Percentiles rank a stretch among this genome's conserved stretches.
These are phyloP conservation scores for Croton setiger DNA, from an alignment of 441 rosid species.

Conservation along the genomic window DNA sequence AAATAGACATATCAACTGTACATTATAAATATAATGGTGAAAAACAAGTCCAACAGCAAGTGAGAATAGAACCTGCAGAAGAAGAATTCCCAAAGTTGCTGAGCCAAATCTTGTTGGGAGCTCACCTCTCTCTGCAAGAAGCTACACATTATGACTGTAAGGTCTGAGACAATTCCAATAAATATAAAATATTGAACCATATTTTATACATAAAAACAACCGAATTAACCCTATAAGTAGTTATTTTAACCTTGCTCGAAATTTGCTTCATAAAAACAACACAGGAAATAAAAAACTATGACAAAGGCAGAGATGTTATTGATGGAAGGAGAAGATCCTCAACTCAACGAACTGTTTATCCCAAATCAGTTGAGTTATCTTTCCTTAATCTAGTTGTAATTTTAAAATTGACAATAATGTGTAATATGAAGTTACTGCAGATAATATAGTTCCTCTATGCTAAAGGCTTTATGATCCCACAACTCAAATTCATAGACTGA, in stretches of 20 bases:
- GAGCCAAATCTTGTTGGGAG: constrained; percentile 98
- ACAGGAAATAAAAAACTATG: constrained; percentile 5
- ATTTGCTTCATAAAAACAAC: not conserved
- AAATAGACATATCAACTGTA: not conserved
- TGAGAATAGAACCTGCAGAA: constrained; percentile 65
- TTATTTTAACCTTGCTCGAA: not conserved
- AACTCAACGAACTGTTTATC: not conserved
- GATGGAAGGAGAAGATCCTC: not conserved
- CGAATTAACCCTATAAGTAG: not conserved
- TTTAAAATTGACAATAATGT: not conserved
- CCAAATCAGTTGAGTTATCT: not conserved
- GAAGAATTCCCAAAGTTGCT: constrained; percentile 96
- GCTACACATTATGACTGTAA: constrained; percentile 55
- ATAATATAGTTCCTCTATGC: not conserved
- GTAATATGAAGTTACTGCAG: not conserved
- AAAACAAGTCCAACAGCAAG: constrained; percentile 6
- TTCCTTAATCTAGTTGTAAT: not conserved
- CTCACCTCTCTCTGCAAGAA: constrained; percentile 99
- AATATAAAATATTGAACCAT: not conserved
- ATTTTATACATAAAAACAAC: not conserved
- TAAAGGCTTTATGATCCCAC: not conserved
- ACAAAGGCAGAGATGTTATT: not conserved
- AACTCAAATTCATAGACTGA: not conserved
- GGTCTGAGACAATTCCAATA: constrained; percentile 21
- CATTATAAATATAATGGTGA: not conserved